Base-by-base conservation (phyloP, 192 early-diverging fungal species). In the Coemansia sp. region DNA sequence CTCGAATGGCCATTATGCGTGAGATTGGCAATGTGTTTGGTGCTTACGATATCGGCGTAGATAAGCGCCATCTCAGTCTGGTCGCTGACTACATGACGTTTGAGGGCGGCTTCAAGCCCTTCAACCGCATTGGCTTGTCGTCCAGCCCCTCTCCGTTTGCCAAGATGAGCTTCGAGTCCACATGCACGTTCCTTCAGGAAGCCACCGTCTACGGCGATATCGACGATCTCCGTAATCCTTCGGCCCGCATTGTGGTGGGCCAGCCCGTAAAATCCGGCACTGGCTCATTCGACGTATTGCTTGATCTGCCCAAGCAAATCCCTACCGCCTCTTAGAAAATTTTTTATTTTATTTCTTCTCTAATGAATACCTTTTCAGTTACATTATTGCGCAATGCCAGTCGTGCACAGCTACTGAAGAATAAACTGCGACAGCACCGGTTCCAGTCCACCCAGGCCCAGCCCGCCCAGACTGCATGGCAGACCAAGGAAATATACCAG, bases 61-160 rank as follows among this genome's bases (percentile, higher is more conserved):
- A 99, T 74, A 79, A 79, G 37, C 88, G 96, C n/a, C 97, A 99
- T 67, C 85, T 99, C 74, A 85, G 85, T 34, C 65, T 99, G 56
- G 94, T 99, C 74, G 94, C 94, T 39, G 97, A 99, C 66, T 97
- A 94, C 67, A 99, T 99, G 97, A 99, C 97, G 0, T 98, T 96
- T 65, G 97, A 98, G 80, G 96, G 97, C 53, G 93, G 87, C 2
- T 99, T 90, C 84, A 97, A 97, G 60, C 90, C 97, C 6, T 97
- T 98, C 82, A 96, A 93, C 83, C 88, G 96, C 20, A 90, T 89
- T 60, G 92, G 94, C 57, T 90, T 99, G 71, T 83, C 81, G 42
- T 91, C 92, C 11, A 97, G 92, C 53, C 85, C 92, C 11, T 85
- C 88, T 40, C 97, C 97, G 9, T 96, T 99, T 66, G 81, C 91